phyloP scores from a whole-genome alignment of 2,329 filamentous ascomycete species.

The Fusarium irregulare region DNA sequence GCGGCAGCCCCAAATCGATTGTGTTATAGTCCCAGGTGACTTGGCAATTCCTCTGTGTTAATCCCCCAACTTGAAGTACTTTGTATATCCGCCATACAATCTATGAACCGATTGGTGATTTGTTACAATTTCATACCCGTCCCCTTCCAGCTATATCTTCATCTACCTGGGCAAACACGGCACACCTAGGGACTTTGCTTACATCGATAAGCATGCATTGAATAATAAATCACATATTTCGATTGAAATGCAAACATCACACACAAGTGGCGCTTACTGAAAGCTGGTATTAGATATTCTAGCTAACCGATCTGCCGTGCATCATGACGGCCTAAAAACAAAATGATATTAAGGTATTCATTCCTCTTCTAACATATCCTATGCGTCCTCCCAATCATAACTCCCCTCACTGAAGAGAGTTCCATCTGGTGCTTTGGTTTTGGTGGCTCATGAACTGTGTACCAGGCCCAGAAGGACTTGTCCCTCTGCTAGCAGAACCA shows the following conservation, averaged over 20 bases:
- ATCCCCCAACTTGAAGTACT: slow-evolving; percentile 37
- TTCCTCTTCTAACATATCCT: neutral
- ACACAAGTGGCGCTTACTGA: slow-evolving; percentile 2
- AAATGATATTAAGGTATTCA: slow-evolving; percentile 16
- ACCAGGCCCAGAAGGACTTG: slow-evolving; percentile 59
- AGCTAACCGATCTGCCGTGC: slow-evolving; percentile 10
- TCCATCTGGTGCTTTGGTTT: slow-evolving; percentile 56
- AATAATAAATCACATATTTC: neutral
- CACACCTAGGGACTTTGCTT: neutral
- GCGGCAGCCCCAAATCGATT: slow-evolving; percentile 49
- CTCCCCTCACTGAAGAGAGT: slow-evolving; percentile 56
- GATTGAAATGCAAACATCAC: neutral
- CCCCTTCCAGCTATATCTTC: neutral
- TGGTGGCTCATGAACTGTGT: slow-evolving; percentile 55
- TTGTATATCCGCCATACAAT: slow-evolving; percentile 29
- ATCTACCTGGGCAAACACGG: neutral
- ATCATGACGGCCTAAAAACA: slow-evolving; percentile 12
- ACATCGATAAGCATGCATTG: neutral
- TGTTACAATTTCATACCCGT: neutral
- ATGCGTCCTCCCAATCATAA: neutral
- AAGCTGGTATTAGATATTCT: slow-evolving; percentile 2
- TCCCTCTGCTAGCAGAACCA: slow-evolving; percentile 60
- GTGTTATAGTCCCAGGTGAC: slow-evolving; percentile 47
- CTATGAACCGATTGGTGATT: slow-evolving; percentile 12
- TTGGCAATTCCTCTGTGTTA: slow-evolving; percentile 41